phyloP scores from a whole-genome alignment of 805 yeast species.

The Peterozyma xylosa region DNA sequence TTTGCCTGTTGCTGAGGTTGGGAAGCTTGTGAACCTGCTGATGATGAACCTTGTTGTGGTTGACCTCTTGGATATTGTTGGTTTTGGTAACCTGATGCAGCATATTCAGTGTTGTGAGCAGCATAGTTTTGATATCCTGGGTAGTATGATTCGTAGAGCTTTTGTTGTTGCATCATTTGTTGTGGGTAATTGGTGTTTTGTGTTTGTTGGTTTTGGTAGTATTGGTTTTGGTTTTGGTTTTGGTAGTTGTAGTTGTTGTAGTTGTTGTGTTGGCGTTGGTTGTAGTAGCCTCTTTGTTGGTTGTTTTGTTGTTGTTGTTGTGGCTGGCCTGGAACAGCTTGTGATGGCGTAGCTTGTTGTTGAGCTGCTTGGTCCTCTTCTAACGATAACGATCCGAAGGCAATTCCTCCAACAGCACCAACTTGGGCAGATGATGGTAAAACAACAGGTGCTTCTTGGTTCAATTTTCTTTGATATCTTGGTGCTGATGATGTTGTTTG shows the following conservation, averaged over 20 bases:
- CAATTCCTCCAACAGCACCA: constrained; percentile 39
- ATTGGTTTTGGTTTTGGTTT: constrained; percentile 13
- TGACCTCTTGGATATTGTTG: constrained; percentile 5
- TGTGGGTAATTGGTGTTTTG: constrained; percentile 15
- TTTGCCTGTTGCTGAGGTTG: constrained; percentile 1
- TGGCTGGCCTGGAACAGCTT: neutral
- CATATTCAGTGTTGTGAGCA: constrained; percentile 4
- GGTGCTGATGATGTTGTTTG: neutral
- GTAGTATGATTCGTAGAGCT: constrained; percentile 9
- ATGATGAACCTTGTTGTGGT: neutral
- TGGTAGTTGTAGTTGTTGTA: constrained; percentile 11
- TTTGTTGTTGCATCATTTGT: constrained; percentile 3
- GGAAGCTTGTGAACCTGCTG: neutral
- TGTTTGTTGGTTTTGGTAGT: constrained; percentile 15
- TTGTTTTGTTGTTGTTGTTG: constrained; percentile 7
- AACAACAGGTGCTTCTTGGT: constrained; percentile 27
- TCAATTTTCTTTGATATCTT: constrained; percentile 4
- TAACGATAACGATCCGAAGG: constrained; percentile 46
- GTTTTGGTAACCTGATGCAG: constrained; percentile 1
- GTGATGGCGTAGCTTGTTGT: constrained; percentile 12
- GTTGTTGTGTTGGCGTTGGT: constrained; percentile 11
- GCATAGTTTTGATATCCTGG: constrained; percentile 10
- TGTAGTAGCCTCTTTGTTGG: constrained; percentile 11
- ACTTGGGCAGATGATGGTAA: constrained; percentile 41
- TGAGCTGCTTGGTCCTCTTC: constrained; percentile 31